Evolutionary conservation across 495 filamentous ascomycete species (phyloP), one percentile per base, ranked within the genome.

Genomic region (Lophiotrema nucula): DNA sequence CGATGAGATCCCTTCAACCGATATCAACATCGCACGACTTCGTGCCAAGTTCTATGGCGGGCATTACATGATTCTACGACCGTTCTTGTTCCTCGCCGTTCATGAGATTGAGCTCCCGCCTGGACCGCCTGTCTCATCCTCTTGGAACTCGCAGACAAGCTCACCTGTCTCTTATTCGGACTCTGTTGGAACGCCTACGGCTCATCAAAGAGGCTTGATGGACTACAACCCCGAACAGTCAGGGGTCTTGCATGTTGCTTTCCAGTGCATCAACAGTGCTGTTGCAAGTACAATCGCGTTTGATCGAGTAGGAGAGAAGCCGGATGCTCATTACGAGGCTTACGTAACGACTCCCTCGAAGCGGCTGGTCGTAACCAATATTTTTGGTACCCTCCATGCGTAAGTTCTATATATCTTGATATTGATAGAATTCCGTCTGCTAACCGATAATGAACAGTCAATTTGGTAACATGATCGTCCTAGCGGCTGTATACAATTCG

Each of bases 331-430:
- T 1, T 66, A 62, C 27, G 24, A 35, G 16, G 8, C n/a, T 2
- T 62, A 33, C 27, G 21, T n/a, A 4, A 23, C 47, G 18, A 49
- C 37, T 19, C 27, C 46, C 13, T 66, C 74, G 22, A 78, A 82
- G 48, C 82, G 92, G 4, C 84, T 87, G 23, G 84, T 96, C 27
- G 83, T 96, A 39, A 97, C 92, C 8, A 97, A 96, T 67, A 88
- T 96, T 22, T 95, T 95, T 70, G 92, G 92, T 21, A 97, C 92
- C 12, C 87, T 91, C 60, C 92, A 96, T 79, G 92, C 92, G 91
- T 97, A 90, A 83, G 90, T 82, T 46, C 3, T 43, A n/a, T n/a
- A n/a, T n/a, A n/a, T n/a, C n/a, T 50, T 26, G 60, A 11, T 31
- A 13, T 15, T 37, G 11, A 19, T 8, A 27, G 16, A 19, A 6